Evolutionary conservation across 257 asterid genomes (phyloP).

Genomic region (Verbascum thapsus): DNA sequence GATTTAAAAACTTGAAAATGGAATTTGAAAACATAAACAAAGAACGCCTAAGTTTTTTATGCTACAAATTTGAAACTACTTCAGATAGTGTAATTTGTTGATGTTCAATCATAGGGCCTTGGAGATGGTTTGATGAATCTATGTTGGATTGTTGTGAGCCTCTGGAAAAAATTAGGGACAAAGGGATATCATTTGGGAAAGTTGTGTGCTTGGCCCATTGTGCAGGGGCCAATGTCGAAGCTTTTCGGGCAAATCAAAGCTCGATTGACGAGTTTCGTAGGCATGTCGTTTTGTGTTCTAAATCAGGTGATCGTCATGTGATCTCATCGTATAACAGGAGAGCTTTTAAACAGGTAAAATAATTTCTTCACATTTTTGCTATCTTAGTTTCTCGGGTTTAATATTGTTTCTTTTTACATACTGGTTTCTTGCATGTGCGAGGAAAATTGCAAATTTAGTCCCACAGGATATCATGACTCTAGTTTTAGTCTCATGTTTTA

Average conservation of each 20-base stretch:
- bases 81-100: constrained; percentile 27
- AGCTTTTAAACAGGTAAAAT: constrained; percentile 52
- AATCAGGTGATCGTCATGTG: constrained; percentile 60
- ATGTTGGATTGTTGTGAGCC: constrained; percentile 85
- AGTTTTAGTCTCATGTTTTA: too few relatives aligned
- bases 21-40: too few relatives aligned
- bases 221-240: constrained; percentile 74
- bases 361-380: not conserved
- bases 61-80: too few relatives aligned
- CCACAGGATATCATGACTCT: too few relatives aligned
- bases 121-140: constrained; percentile 89
- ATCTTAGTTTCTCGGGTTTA: not conserved
- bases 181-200: constrained; percentile 74
- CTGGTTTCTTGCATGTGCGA: constrained; percentile 1
- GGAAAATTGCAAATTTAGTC: too few relatives aligned
- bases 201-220: constrained; percentile 76
- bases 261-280: constrained; percentile 62
- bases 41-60: constrained; percentile 1
- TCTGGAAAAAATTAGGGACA: constrained; percentile 56
- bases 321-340: constrained; percentile 69
- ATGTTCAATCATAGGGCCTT: constrained; percentile 51
- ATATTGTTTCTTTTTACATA: not conserved
- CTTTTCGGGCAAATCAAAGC: constrained; percentile 64
- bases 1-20: too few relatives aligned
- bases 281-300: constrained; percentile 48